Percentiles rank a stretch among this genome's conserved stretches.
Evolutionary conservation across 495 filamentous ascomycete genomes (phyloP).

Genomic region (Aeminium ludgeri): DNA sequence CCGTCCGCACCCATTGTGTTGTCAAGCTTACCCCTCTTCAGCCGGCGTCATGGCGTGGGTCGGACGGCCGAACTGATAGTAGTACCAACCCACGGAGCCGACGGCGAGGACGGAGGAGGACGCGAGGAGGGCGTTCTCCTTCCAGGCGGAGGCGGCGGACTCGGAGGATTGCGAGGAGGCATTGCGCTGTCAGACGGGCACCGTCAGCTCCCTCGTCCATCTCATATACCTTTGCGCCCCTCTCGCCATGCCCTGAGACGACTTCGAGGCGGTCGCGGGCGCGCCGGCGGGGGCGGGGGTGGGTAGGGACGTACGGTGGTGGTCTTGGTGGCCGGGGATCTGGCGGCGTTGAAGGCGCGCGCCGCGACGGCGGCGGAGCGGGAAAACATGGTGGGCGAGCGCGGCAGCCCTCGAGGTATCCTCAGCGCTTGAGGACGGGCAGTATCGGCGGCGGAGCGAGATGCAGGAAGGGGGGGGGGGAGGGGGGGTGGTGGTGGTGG

Average conservation of each 20-base stretch:
- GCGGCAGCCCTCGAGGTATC: neutral
- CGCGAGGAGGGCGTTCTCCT: conserved; percentile 61
- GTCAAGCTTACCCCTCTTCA: conserved; percentile 86
- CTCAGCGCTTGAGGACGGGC: neutral
- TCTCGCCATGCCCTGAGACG: neutral
- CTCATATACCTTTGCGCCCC: conserved; percentile 9
- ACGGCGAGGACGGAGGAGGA: conserved; percentile 70
- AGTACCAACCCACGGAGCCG: conserved; percentile 87
- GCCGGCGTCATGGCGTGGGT: conserved; percentile 76
- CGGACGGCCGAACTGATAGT: conserved; percentile 78
- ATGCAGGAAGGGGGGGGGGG: neutral
- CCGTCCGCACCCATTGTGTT: conserved; percentile 9
- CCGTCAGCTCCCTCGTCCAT: conserved; percentile 15
- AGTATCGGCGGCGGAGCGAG: neutral
- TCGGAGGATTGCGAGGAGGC: conserved; percentile 43
- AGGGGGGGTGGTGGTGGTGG: neutral
- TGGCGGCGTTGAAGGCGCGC: conserved; percentile 57
- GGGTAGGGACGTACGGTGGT: conserved; percentile 36
- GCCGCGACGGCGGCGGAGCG: conserved; percentile 65
- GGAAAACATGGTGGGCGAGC: conserved; percentile 49
- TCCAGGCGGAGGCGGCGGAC: conserved; percentile 39
- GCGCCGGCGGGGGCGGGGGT: conserved; percentile 7
- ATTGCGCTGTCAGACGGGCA: conserved; percentile 34
- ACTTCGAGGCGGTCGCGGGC: neutral
- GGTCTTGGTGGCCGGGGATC: conserved; percentile 41